Evolutionary conservation across 371 early-diverging fungal genomes (phyloP), one percentile per base, ranked within the genome.

Genomic region (Mortierella sp.): DNA sequence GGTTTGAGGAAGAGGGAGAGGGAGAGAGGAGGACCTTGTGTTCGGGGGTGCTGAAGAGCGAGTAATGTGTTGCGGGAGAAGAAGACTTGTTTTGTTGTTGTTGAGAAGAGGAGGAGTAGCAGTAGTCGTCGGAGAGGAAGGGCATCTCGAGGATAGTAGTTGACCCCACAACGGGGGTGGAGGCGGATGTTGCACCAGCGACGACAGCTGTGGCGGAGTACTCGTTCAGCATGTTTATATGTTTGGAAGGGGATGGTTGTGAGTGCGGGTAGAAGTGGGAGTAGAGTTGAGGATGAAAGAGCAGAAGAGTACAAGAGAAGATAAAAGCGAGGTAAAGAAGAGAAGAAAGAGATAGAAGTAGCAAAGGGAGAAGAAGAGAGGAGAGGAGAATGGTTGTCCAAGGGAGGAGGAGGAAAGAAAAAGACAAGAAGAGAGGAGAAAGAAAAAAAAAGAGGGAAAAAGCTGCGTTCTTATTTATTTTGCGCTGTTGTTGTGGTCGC

Each of bases 101-200:
- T 34, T 70, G 46, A 13, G 73, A 72, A n/a, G 78, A 72, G 71
- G 71, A 76, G 69, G 77, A 61, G 53, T 72, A 76, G 69, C 80
- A 61, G 61, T 72, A 83, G 90, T 91, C 76, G 43, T 93, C 46
- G 88, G 93, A 24, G 83, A 89, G 43, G 88, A 94, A 71, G 83
- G 89, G 50, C 80, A 83, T 26, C 90, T 86, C 77, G 79, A 95
- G 94, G 92, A 90, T 88, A 90, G 85, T 88, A 89, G 85, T 53
- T 89, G 90, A 74, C 28, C 73, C 67, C 43, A 67, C 46, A 31
- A 55, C 50, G 6, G 72, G 50, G 50, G 34, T 31, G 34, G 61
- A 61, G 34, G 61, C 2, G 14, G 59, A 16, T 43, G 70, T 31
- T 26, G 76, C 21, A 26, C 73, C 13, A 37, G 70, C 13, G 16